phyloP scores from a whole-genome alignment of 345 rosid genomes.

The Rhizophora apiculata region DNA sequence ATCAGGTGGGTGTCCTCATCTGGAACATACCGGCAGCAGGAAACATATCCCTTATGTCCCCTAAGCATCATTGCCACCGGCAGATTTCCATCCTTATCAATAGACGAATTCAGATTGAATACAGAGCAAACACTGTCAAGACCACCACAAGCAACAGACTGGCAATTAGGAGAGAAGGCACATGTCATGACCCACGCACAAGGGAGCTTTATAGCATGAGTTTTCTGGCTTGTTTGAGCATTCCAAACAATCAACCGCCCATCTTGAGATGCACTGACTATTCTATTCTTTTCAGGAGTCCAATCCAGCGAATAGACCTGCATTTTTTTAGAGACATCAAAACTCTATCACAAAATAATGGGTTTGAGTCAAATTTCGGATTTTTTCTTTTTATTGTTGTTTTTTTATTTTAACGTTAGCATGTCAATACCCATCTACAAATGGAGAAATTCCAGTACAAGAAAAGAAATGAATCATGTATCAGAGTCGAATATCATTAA shows the following conservation, averaged over 20 bases:
- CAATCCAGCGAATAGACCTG: constrained; percentile 93
- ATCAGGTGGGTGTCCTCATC: constrained; percentile 81
- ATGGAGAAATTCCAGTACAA: too few species aligned
- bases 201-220: constrained; percentile 90
- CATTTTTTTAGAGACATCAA: constrained; percentile 13
- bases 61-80: constrained; percentile 76
- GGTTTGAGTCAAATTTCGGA: neutral
- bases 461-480: too few species aligned
- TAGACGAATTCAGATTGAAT: constrained; percentile 76
- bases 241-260: constrained; percentile 95
- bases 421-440: too few species aligned
- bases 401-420: too few species aligned
- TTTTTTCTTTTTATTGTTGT: too few species aligned
- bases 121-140: constrained; percentile 91
- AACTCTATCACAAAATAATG: neutral
- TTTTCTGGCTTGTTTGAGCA: constrained; percentile 94
- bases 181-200: constrained; percentile 99
- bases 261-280: constrained; percentile 95
- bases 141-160: constrained; percentile 95
- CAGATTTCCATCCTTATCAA: constrained; percentile 76
- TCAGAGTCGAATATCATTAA: too few species aligned
- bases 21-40: constrained; percentile 90
- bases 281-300: constrained; percentile 79
- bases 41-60: constrained; percentile 92
- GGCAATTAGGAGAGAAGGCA: constrained; percentile 93